A percentile compares a stretch with the other conserved stretches of the same genome.
Conservation (phyloP, 1,284 basidiomycete species). For the Trichosporon coremiiforme region DNA sequence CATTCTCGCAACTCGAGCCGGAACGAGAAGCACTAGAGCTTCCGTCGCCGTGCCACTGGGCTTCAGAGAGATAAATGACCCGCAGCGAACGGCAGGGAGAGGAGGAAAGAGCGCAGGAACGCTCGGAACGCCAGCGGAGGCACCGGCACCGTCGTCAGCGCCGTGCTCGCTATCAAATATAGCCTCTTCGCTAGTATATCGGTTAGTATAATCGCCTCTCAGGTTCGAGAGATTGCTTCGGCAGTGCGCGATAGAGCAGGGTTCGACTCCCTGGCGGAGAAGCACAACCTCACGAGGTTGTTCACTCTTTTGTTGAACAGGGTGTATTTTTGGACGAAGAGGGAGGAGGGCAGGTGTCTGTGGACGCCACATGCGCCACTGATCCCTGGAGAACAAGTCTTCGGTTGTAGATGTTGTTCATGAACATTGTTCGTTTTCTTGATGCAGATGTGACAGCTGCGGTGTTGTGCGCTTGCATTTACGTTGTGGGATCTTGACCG, state of each 20-base stretch:
- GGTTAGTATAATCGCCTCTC: slow-evolving; percentile 19
- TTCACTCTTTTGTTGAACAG: background rate
- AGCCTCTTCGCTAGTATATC: slow-evolving; percentile 15
- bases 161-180: background rate
- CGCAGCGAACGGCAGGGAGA: background rate
- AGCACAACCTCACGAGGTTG: background rate
- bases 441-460: no score
- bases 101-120: background rate
- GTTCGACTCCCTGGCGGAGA: no score
- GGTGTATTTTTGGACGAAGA: background rate
- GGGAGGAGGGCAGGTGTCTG: background rate
- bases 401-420: background rate
- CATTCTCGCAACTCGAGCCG: background rate
- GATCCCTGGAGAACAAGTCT: background rate
- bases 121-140: background rate
- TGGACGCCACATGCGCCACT: background rate
- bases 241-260: no score
- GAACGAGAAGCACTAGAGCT: background rate
- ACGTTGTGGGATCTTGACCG: no score
- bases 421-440: background rate
- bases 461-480: no score
- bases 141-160: background rate
- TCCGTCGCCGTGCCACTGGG: background rate
- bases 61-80: no score
- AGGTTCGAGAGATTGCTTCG: slow-evolving; percentile 4